Conservation (phyloP, 495 filamentous ascomycete genomes). For the Bacidia rubella region DNA sequence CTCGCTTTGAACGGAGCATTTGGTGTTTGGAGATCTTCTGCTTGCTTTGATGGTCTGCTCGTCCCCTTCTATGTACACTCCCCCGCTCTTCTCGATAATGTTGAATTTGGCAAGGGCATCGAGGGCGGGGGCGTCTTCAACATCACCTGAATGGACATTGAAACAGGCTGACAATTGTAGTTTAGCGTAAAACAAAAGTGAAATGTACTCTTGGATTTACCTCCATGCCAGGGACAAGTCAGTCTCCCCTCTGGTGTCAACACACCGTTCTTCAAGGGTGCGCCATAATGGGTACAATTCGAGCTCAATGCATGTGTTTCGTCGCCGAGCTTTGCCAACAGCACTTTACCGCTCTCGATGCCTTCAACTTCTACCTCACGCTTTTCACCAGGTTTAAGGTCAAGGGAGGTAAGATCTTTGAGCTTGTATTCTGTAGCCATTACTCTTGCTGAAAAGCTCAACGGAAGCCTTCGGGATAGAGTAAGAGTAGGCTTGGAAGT, state of each 20-base stretch:
- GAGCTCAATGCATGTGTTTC: conserved; percentile 64
- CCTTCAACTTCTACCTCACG: conserved; percentile 83
- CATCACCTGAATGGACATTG: conserved; percentile 73
- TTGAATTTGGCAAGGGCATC: conserved; percentile 73
- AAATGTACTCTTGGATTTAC: conserved; percentile 29
- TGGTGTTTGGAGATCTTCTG: conserved; percentile 55
- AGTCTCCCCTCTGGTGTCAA: conserved; percentile 68
- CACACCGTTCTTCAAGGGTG: conserved; percentile 73
- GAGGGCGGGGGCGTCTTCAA: conserved; percentile 85
- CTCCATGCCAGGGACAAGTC: conserved; percentile 92
- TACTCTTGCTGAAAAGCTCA: conserved; percentile 18
- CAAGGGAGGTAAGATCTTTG: conserved; percentile 59
- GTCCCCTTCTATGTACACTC: conserved; percentile 71
- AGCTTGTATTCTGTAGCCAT: conserved; percentile 73
- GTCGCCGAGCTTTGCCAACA: conserved; percentile 64
- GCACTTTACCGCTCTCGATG: conserved; percentile 67
- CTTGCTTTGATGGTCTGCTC: conserved; percentile 67
- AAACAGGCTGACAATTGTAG: conserved; percentile 56
- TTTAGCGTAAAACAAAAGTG: neutral
- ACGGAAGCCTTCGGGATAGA: conserved; percentile 2
- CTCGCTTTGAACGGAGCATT: conserved; percentile 47
- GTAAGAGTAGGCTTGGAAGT: neutral
- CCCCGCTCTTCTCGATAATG: conserved; percentile 61
- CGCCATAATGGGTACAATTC: conserved; percentile 92
- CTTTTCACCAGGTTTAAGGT: conserved; percentile 67